Conservation (phyloP, 495 filamentous ascomycete species). For the Neurospora tetraspora region DNA sequence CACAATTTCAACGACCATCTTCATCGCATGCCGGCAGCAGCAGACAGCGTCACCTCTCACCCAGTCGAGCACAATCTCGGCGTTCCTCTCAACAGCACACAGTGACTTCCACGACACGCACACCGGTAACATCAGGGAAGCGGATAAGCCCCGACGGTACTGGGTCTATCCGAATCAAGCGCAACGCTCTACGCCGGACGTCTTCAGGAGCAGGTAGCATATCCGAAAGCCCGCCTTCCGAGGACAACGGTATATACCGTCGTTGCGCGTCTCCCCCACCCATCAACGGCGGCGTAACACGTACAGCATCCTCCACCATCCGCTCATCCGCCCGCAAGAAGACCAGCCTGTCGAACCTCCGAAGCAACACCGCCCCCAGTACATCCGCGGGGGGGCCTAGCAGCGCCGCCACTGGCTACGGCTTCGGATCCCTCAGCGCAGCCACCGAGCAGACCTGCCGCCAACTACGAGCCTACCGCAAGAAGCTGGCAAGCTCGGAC, state of each 20-base stretch:
- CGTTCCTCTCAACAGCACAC: slow-evolving; percentile 19
- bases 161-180: slow-evolving; percentile 13
- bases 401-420: slow-evolving; percentile 17
- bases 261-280: slow-evolving; percentile 40
- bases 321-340: slow-evolving; percentile 18
- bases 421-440: slow-evolving; percentile 57
- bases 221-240: slow-evolving; percentile 37
- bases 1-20: slow-evolving; percentile 31
- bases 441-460: slow-evolving; percentile 74
- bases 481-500: slow-evolving; percentile 59
- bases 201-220: slow-evolving; percentile 26
- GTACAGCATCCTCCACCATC: background rate
- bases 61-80: slow-evolving; percentile 31
- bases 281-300: slow-evolving; percentile 36
- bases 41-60: slow-evolving; percentile 53
- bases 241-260: slow-evolving; percentile 46
- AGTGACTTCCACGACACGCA: slow-evolving; percentile 23
- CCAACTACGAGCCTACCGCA: slow-evolving; percentile 70
- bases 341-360: slow-evolving; percentile 11
- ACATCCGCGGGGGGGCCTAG: background rate
- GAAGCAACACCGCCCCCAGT: background rate
- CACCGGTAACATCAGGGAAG: background rate
- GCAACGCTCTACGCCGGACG: slow-evolving; percentile 30
- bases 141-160: background rate
- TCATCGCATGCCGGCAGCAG: slow-evolving; percentile 44